Evolutionary conservation across 768 basidiomycete species (phyloP).

Genomic region (Trametes cinnabarina): DNA sequence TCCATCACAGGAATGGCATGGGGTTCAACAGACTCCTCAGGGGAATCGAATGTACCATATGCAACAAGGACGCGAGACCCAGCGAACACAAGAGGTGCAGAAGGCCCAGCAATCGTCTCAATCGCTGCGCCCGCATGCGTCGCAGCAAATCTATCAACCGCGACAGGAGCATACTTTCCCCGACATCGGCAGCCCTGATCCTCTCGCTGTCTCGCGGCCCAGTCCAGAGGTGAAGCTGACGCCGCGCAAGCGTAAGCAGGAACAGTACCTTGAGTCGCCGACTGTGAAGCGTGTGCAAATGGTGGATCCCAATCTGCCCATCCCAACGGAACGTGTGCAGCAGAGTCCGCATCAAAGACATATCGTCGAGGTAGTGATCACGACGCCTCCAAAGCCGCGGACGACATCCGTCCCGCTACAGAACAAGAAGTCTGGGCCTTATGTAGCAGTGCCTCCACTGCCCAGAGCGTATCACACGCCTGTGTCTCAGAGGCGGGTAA

Average conservation of each 20-base stretch:
- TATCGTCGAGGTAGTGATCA: constrained; percentile 12
- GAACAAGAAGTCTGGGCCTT: constrained; percentile 26
- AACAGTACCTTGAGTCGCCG: constrained; percentile 59
- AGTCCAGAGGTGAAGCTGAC: constrained; percentile 41
- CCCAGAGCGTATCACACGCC: constrained; percentile 25
- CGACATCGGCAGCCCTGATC: constrained; percentile 44
- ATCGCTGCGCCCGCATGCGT: not conserved
- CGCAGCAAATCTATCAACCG: not conserved
- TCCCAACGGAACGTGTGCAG: constrained; percentile 17
- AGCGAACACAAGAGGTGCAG: not conserved
- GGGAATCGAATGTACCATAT: not conserved
- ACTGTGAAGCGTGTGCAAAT: constrained; percentile 56
- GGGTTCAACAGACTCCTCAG: not conserved
- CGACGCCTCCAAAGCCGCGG: constrained; percentile 10
- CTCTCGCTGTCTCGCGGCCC: constrained; percentile 42
- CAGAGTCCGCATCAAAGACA: not conserved
- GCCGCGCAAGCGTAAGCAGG: constrained; percentile 70
- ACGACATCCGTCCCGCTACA: constrained; percentile 13
- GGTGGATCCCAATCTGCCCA: constrained; percentile 20
- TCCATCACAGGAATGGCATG: not conserved
- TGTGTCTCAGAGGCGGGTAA: constrained; percentile 18
- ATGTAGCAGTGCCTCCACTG: constrained; percentile 30
- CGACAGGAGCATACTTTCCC: not conserved
- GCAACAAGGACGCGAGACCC: not conserved
- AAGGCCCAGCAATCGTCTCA: not conserved